These are phyloP conservation scores for Tylopilus cervinicoccineus DNA, from an alignment of 768 basidiomycete species.

Conservation along the genomic window DNA sequence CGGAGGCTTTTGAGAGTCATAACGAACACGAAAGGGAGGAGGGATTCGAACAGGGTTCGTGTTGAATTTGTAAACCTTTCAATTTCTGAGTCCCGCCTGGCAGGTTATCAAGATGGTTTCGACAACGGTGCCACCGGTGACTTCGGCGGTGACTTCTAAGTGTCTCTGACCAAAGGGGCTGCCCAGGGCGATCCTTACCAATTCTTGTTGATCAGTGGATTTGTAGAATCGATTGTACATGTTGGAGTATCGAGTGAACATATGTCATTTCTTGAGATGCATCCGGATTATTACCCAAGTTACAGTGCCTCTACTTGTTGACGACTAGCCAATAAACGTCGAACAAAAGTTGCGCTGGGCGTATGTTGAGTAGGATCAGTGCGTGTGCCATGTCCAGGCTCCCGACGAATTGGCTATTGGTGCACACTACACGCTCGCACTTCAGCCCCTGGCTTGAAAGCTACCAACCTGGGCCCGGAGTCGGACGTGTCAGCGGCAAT, in stretches of 20 bases:
- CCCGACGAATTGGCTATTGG: too few species aligned
- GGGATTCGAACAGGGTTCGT: conserved; percentile 35
- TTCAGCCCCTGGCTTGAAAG: too few species aligned
- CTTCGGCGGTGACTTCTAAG: conserved; percentile 8
- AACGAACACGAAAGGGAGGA: conserved; percentile 30
- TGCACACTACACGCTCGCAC: too few species aligned
- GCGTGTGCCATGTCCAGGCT: too few species aligned
- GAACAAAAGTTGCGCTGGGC: too few species aligned
- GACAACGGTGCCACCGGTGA: conserved; percentile 7
- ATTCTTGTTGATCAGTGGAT: conserved; percentile 6
- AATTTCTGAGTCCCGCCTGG: conserved; percentile 5
- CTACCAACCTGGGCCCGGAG: too few species aligned
- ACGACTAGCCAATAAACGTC: too few species aligned
- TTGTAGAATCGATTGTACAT: conserved; percentile 15
- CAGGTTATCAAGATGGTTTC: conserved; percentile 32
- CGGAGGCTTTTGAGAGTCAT: conserved; percentile 45
- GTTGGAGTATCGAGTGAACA: neutral
- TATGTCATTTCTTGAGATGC: neutral
- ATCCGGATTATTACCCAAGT: neutral
- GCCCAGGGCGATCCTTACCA: neutral
- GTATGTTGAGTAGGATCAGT: too few species aligned
- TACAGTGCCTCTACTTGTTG: too few species aligned
- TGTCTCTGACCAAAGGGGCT: neutral
- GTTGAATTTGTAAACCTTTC: conserved; percentile 1
- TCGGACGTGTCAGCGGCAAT: too few species aligned